Base-by-base conservation (phyloP, 2,329 filamentous ascomycete species). In the Pseudogymnoascus verrucosus region DNA sequence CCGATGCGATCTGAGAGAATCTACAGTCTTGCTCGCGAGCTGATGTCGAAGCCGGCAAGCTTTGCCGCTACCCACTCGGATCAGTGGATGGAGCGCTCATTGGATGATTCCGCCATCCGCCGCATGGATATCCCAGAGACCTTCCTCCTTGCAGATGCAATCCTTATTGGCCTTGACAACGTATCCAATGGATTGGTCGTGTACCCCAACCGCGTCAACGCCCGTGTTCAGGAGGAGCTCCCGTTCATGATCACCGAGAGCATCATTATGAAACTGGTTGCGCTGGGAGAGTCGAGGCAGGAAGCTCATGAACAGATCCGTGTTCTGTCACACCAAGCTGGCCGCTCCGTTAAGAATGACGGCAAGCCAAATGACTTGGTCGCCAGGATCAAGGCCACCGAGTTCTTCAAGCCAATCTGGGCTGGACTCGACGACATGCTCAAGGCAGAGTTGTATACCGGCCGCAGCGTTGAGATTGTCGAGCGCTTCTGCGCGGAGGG, bases 241-340 rank as follows among this genome's bases (percentile, higher is more conserved):
- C 93, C 93, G 0, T 96, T 96, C 77, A 96, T 93, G 89, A 83
- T 86, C 6, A 92, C 87, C 34, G 79, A 84, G 72, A 81, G 83
- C 68, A 87, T 92, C 73, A 90, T 93, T 74, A 92, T 96, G 90
- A 86, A 85, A 68, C 81, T 93, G 63, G 85, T 88, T 28, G 84
- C 85, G 64, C 83, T 87, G 71, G 90, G 90, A 34, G 82, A 80
- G 28, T 89, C 85, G 8, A 80, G 91, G 61, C 91, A 96, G 74
- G 90, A 93, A 63, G 89, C 90, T 1, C 92, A 96, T 76, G 92
- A 96, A 78, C 79, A 93, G 75, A 93, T 96, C 71, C 88, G 89
- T 6, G 89, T 96, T 1, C 82, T 96, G 51, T 90, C 84, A 1
- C 89, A 92, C 77, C 80, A 96, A 76, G 90, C 91, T 0, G 84